Evolutionary conservation across 2,329 filamentous ascomycete species (phyloP), one percentile per base, ranked within the genome.

Genomic region (Claviceps citrina): DNA sequence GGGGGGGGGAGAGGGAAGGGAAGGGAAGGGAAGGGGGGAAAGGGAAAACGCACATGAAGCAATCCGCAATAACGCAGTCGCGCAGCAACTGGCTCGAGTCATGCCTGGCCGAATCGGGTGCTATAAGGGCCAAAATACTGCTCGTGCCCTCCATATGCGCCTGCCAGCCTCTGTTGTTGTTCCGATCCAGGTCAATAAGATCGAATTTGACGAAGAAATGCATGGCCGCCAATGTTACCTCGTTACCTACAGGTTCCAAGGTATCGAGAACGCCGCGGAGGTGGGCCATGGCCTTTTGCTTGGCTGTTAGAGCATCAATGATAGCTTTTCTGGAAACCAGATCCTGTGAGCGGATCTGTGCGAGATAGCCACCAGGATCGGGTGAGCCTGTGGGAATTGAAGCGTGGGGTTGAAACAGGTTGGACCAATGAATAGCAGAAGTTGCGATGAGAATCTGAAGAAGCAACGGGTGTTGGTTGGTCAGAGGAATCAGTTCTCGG

Each of bases 201-300:
- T 69, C 58, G 43, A 70, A 67, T 43, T 68, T 67, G 51, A 70
- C 58, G 42, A 70, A 68, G 50, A 70, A 69, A 37, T 69, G 59
- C 42, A 68, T 62, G 2, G 67, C 65, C 7, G 66, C 66, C 13
- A 70, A 53, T 22, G 66, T 53, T 25, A 67, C 62, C 45, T 69
- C 65, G 34, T 59, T 64, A n/a, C 62, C 63, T 1, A 55, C 59
- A 6, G 58, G 52, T 39, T 63, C 56, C 30, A 58, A 49, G 15
- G 59, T 56, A 16, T 62, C 56, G 9, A 69, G 53, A 12, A 65
- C 57, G 19, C 47, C 49, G 31, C 62, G 60, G 15, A 68, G 52
- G 39, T 62, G 59, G 44, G 55, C 59, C 49, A 68, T 66, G 31
- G 65, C 65, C 47, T 59, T 60, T 48, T 68, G 64, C 45, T 67